Percentiles rank a stretch among this genome's conserved stretches.
Conservation (phyloP, 2,329 filamentous ascomycete genomes). For the Endothia cerciana region DNA sequence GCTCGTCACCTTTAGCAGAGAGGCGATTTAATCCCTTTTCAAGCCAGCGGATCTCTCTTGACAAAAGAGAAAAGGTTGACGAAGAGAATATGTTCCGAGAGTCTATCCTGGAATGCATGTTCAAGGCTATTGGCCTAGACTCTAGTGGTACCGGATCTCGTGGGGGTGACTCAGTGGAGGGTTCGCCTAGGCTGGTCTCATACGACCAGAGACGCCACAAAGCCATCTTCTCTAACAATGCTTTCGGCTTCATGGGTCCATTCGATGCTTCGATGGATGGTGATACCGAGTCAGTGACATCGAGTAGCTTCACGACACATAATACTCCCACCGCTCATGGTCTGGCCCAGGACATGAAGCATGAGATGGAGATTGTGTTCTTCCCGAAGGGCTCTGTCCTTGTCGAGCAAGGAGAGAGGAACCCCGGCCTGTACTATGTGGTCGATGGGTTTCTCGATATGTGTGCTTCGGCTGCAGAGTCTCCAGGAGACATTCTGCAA, state of each 20-base stretch:
- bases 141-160: constrained; percentile 66
- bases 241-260: constrained; percentile 88
- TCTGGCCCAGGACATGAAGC: constrained; percentile 78
- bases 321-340: constrained; percentile 67
- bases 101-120: constrained; percentile 92
- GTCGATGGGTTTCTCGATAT: constrained; percentile 97
- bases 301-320: constrained; percentile 64
- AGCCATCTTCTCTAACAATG: constrained; percentile 76
- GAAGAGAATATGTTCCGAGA: constrained; percentile 89
- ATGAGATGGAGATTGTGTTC: constrained; percentile 96
- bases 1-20: constrained; percentile 52
- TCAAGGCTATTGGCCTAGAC: constrained; percentile 86
- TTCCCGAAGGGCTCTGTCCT: constrained; percentile 94
- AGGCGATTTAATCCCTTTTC: constrained; percentile 60
- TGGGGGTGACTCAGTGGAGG: constrained; percentile 77
- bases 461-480: constrained; percentile 75
- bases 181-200: constrained; percentile 81
- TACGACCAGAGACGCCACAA: constrained; percentile 83
- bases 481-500: constrained; percentile 45
- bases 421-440: constrained; percentile 95
- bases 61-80: constrained; percentile 80
- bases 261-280: constrained; percentile 78
- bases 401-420: constrained; percentile 96
- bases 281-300: constrained; percentile 84
- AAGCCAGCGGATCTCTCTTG: constrained; percentile 57